phyloP scores from a whole-genome alignment of 441 rosid genomes.

The Adansonia grandidieri region DNA sequence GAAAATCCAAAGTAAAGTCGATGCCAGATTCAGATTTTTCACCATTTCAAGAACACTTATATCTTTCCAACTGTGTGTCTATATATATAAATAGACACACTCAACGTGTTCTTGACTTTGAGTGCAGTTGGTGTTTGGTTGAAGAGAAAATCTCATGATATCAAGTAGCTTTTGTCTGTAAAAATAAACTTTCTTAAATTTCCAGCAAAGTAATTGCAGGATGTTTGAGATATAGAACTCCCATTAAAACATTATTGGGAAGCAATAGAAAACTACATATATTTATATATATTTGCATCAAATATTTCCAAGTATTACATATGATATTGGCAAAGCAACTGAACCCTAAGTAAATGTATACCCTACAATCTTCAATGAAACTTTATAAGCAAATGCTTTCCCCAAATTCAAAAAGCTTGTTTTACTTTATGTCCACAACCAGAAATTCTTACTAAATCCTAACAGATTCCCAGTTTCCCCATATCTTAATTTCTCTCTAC shows the following conservation, averaged over 20 bases:
- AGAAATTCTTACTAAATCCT: constrained; percentile 22
- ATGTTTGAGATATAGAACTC: not conserved
- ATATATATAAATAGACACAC: too few relatives aligned
- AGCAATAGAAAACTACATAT: not conserved
- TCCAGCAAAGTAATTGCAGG: not conserved
- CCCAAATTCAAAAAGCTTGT: constrained; percentile 22
- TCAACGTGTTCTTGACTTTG: too few relatives aligned
- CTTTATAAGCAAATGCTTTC: constrained; percentile 28
- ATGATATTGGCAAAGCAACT: constrained; percentile 3
- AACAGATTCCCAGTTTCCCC: constrained; percentile 29
- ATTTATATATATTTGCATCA: not conserved
- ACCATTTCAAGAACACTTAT: not conserved
- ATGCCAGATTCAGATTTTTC: not conserved
- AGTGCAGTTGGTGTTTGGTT: not conserved
- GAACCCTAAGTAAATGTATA: constrained; percentile 10
- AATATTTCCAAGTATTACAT: constrained; percentile 1
- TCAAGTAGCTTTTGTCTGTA: not conserved
- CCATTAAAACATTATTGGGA: not conserved
- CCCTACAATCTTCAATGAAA: not conserved
- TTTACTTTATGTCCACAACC: constrained; percentile 26
- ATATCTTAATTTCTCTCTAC: not conserved
- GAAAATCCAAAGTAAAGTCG: not conserved
- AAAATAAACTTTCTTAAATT: not conserved
- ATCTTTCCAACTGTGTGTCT: too few relatives aligned
- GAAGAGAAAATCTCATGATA: not conserved